These are phyloP conservation scores for Tolypocladium tundrense DNA, from an alignment of 2,329 filamentous ascomycete genomes.

Conservation along the genomic window DNA sequence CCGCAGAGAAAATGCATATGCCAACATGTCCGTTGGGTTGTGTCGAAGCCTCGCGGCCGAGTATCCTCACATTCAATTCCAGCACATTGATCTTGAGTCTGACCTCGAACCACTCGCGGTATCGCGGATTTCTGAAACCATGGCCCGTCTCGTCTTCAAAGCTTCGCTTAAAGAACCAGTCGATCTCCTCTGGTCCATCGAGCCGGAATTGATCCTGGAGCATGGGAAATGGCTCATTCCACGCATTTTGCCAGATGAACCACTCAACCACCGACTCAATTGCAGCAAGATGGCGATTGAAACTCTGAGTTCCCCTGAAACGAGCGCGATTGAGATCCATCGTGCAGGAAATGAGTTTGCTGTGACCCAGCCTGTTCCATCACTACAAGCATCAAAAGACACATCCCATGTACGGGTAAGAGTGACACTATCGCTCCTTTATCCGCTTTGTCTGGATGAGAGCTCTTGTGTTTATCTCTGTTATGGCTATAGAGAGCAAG, in stretches of 20 bases:
- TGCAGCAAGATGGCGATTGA: background rate
- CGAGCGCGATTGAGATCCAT: background rate
- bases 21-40: conserved; percentile 8
- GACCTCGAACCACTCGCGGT: background rate
- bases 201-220: background rate
- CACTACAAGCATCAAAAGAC: background rate
- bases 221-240: background rate
- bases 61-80: conserved; percentile 2
- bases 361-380: background rate
- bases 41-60: conserved; percentile 1
- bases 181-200: background rate
- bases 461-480: background rate
- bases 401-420: background rate
- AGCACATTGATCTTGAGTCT: conserved; percentile 1
- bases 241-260: background rate
- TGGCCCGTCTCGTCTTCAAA: background rate
- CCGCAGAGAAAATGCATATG: conserved; percentile 8
- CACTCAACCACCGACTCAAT: background rate
- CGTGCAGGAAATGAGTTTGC: background rate
- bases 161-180: background rate
- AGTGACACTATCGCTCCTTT: background rate
- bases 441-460: background rate
- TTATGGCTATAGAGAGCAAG: background rate
- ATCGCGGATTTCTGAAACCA: background rate
- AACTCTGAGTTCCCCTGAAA: background rate